These are phyloP conservation scores for Rusavskia elegans DNA, from an alignment of 495 filamentous ascomycete species.

Conservation along the genomic window DNA sequence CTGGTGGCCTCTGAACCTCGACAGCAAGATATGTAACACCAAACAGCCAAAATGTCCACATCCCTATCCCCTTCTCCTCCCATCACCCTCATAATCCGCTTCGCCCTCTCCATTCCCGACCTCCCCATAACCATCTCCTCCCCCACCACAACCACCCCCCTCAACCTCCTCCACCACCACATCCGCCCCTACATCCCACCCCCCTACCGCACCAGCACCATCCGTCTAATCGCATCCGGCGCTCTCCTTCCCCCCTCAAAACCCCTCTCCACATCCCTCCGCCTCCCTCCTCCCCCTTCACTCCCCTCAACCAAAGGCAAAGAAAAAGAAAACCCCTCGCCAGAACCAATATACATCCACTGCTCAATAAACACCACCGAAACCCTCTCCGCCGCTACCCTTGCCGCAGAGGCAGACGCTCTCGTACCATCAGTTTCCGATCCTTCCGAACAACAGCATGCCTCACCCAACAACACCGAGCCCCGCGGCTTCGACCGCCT, in stretches of 20 bases:
- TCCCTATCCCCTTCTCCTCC: conserved; percentile 16
- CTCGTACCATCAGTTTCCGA: conserved; percentile 23
- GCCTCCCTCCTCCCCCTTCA: conserved; percentile 35
- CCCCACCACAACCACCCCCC: conserved; percentile 49
- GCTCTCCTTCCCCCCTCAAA: conserved; percentile 61
- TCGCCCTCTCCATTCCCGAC: conserved; percentile 71
- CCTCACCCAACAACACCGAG: conserved; percentile 1
- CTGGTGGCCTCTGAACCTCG: too few species aligned
- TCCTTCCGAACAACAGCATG: conserved; percentile 8
- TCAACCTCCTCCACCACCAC: conserved; percentile 55
- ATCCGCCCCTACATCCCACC: conserved; percentile 59
- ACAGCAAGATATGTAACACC: too few species aligned
- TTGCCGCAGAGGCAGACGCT: conserved; percentile 35
- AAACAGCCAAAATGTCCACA: neutral
- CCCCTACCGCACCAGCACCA: conserved; percentile 42
- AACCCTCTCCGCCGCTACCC: conserved; percentile 44
- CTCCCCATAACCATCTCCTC: conserved; percentile 56
- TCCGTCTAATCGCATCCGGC: conserved; percentile 79
- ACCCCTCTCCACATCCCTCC: conserved; percentile 48
- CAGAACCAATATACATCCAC: conserved; percentile 58
- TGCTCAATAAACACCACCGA: conserved; percentile 66
- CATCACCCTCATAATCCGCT: conserved; percentile 68
- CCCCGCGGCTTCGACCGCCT: conserved; percentile 83
- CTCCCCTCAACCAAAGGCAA: conserved; percentile 14
- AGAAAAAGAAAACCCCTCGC: conserved; percentile 28